Conservation (phyloP, 352 stramenopile genomes). For the Saprolegnia diclina region DNA sequence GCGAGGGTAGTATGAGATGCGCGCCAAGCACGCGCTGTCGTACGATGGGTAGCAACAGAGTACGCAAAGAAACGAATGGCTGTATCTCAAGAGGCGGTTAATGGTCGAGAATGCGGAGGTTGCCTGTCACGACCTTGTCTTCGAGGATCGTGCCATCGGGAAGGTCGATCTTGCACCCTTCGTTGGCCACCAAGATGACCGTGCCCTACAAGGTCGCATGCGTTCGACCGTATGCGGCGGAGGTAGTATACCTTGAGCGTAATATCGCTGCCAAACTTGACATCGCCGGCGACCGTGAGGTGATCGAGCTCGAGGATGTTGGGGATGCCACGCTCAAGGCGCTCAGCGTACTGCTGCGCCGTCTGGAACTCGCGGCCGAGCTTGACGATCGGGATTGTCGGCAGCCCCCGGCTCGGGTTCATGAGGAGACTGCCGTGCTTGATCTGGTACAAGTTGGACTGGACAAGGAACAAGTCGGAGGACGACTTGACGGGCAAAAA, state of each 20-base stretch:
- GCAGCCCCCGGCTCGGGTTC: slow-evolving; percentile 69
- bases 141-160: slow-evolving; percentile 89
- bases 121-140: slow-evolving; percentile 93
- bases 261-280: slow-evolving; percentile 91
- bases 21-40: no score
- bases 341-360: slow-evolving; percentile 79
- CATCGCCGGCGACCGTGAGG: slow-evolving; percentile 88
- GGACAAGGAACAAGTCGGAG: slow-evolving; percentile 94
- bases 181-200: slow-evolving; percentile 93
- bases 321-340: slow-evolving; percentile 85
- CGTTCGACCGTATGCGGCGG: not conserved
- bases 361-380: slow-evolving; percentile 88
- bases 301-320: slow-evolving; percentile 93
- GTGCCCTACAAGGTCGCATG: slow-evolving; percentile 74
- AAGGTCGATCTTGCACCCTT: slow-evolving; percentile 90
- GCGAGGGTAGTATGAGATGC: no score
- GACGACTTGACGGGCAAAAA: slow-evolving; percentile 99
- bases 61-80: no score
- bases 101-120: slow-evolving; percentile 91
- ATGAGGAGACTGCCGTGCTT: slow-evolving; percentile 88
- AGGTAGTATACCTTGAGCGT: slow-evolving; percentile 71
- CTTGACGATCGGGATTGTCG: slow-evolving; percentile 90
- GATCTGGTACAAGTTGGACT: slow-evolving; percentile 91
- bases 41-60: no score
- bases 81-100: slow-evolving; percentile 30